Percentiles rank a stretch among this genome's conserved stretches.
phyloP scores from a whole-genome alignment of 1,284 basidiomycete genomes.

The Apiotrichum montevideense region DNA sequence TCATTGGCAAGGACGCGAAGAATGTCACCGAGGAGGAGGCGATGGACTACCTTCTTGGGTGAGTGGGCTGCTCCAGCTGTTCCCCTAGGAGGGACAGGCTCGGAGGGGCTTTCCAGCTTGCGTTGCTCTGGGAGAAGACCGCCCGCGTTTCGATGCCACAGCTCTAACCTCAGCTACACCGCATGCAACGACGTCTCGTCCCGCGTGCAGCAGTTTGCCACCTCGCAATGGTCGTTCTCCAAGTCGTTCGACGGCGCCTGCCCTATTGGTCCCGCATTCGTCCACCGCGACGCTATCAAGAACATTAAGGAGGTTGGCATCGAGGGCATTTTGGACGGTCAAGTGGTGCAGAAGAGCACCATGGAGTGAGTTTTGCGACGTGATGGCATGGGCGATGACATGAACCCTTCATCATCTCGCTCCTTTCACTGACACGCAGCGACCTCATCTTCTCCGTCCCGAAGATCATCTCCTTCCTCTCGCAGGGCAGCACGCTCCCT shows the following conservation, averaged over 20 bases:
- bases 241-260: slow-evolving; percentile 48
- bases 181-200: slow-evolving; percentile 48
- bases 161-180: slow-evolving; percentile 23
- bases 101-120: too few relatives aligned
- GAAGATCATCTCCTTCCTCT: slow-evolving; percentile 59
- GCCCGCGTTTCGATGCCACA: too few relatives aligned
- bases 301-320: slow-evolving; percentile 32
- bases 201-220: slow-evolving; percentile 34
- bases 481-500: slow-evolving; percentile 76
- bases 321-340: slow-evolving; percentile 36
- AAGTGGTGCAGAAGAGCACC: slow-evolving; percentile 40
- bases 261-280: slow-evolving; percentile 47
- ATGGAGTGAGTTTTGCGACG: slow-evolving; percentile 35
- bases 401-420: slow-evolving; percentile 53
- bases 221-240: slow-evolving; percentile 43
- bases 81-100: too few relatives aligned
- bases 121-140: too few relatives aligned
- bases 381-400: slow-evolving; percentile 31
- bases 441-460: slow-evolving; percentile 48
- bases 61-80: not conserved
- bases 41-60: slow-evolving; percentile 69
- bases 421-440: slow-evolving; percentile 60
- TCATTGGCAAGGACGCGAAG: slow-evolving; percentile 74
- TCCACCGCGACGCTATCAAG: slow-evolving; percentile 24
- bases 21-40: slow-evolving; percentile 71